Evolutionary conservation across 2,329 filamentous ascomycete species (phyloP), one percentile per base, ranked within the genome.

Genomic region (Paraphoma chrysanthemicola): DNA sequence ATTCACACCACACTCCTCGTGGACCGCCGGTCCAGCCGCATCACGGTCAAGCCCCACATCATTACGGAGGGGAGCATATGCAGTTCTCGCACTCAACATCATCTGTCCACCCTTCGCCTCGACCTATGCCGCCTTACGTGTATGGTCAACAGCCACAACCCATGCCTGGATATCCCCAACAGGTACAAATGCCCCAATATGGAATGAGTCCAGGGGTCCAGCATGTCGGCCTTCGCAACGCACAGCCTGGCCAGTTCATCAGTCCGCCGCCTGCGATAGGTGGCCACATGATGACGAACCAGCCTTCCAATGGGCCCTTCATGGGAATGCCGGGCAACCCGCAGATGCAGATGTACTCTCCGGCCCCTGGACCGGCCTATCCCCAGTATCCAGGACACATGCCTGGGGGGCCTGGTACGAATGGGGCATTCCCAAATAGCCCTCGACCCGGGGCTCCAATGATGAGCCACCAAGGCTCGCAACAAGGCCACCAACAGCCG

Each of bases 391-490:
- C 83, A 28, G 68, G 66, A 16, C 72, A 75, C 43, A 77, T 77
- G 63, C 71, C 72, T 31, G 81, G 83, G 54, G 81, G 82, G 52
- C 86, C 89, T 17, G 90, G 86, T 43, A 83, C 86, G 7, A 90
- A 89, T 66, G 92, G 92, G 66, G 92, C 92, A 14, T 97, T 91
- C 71, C 91, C 92, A n/a, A 53, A 53, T 16, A 97, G 94, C 73
- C 94, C 94, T 1, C 88, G 92, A 54, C 87, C 93, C 46, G 88
- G 89, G 47, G 73, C 95, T 11, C 89, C 92, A 1, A 92, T 96
- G 88, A 98, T 98, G 94, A 91, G 89, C 69, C 93, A 93, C 64
- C 92, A 97, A 79, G 92, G 92, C 53, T 97, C 93, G 29, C 94
- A 97, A 71, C 93, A 96, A 75, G 93, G 93, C 73, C 82, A 82